These are phyloP conservation scores for Mucor plumbeus DNA, from an alignment of 371 early-diverging fungal species.

Conservation along the genomic window DNA sequence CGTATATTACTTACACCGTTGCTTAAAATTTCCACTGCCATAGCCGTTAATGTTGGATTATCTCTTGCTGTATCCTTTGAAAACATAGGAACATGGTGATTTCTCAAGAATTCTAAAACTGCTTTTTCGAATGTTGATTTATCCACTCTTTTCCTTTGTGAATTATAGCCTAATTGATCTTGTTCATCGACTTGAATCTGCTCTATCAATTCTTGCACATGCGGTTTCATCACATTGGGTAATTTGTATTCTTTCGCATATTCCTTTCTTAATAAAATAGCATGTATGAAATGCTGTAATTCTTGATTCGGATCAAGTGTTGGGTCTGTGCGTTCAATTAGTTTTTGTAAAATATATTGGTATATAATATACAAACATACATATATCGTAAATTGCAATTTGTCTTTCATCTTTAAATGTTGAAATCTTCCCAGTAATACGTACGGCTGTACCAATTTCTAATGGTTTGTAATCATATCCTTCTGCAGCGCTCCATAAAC, in stretches of 20 bases:
- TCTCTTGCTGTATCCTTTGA: not conserved
- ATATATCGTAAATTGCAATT: constrained; percentile 10
- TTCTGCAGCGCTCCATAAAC: constrained; percentile 11
- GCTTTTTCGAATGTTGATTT: not conserved
- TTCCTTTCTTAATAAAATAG: not conserved
- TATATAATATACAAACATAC: constrained; percentile 1
- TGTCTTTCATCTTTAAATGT: constrained; percentile 2
- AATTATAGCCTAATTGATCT: not conserved
- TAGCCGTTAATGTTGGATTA: not conserved
- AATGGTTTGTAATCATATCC: not conserved
- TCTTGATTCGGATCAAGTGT: constrained; percentile 13
- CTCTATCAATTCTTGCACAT: not conserved
- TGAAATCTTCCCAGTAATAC: constrained; percentile 13
- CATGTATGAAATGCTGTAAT: not conserved
- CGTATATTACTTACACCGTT: not conserved
- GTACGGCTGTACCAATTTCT: constrained; percentile 16
- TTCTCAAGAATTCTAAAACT: not conserved
- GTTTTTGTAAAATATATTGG: too few species aligned
- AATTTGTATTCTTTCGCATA: not conserved
- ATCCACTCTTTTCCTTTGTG: not conserved
- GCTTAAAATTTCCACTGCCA: not conserved
- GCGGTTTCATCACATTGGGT: not conserved
- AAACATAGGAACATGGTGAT: not conserved
- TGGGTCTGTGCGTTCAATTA: not conserved
- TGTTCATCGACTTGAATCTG: not conserved